Evolutionary conservation across 1,284 basidiomycete species (phyloP).

Genomic region (Fereydounia khargensis): DNA sequence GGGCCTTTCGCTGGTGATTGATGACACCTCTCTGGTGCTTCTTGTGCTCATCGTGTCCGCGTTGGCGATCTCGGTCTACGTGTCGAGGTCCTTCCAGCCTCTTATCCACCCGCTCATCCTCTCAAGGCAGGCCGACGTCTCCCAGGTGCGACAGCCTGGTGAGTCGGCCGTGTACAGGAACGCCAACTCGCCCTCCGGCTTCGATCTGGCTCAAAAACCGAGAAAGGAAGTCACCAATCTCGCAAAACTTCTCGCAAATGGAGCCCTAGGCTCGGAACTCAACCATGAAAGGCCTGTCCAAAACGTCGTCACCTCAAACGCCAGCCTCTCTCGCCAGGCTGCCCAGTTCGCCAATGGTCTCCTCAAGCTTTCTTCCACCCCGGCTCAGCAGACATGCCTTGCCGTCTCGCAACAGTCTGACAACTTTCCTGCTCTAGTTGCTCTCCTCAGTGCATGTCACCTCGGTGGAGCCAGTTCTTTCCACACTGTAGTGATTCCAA

Average conservation of each 20-base stretch:
- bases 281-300: slow-evolving; percentile 20
- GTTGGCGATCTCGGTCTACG: slow-evolving; percentile 31
- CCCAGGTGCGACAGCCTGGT: slow-evolving; percentile 32
- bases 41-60: slow-evolving; percentile 33
- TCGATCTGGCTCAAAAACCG: slow-evolving; percentile 48
- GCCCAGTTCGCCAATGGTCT: slow-evolving; percentile 36
- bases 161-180: slow-evolving; percentile 54
- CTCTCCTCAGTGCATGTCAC: slow-evolving; percentile 27
- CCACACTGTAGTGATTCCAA: slow-evolving; percentile 24
- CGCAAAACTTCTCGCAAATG: slow-evolving; percentile 27
- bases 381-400: slow-evolving; percentile 15
- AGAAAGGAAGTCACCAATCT: slow-evolving; percentile 33
- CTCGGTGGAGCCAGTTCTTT: slow-evolving; percentile 20
- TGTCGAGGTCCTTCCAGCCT: slow-evolving; percentile 41
- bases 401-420: slow-evolving; percentile 26
- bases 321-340: slow-evolving; percentile 27
- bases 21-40: slow-evolving; percentile 45
- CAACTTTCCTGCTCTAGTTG: slow-evolving; percentile 22
- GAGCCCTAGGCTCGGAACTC: slow-evolving; percentile 17
- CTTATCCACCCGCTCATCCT: slow-evolving; percentile 54
- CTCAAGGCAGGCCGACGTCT: slow-evolving; percentile 49
- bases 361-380: slow-evolving; percentile 21
- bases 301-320: slow-evolving; percentile 19
- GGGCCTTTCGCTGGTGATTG: slow-evolving; percentile 42
- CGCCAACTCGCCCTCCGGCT: slow-evolving; percentile 51